Conservation (phyloP, 1,284 basidiomycete species). For the Ganoderma lingzhi region DNA sequence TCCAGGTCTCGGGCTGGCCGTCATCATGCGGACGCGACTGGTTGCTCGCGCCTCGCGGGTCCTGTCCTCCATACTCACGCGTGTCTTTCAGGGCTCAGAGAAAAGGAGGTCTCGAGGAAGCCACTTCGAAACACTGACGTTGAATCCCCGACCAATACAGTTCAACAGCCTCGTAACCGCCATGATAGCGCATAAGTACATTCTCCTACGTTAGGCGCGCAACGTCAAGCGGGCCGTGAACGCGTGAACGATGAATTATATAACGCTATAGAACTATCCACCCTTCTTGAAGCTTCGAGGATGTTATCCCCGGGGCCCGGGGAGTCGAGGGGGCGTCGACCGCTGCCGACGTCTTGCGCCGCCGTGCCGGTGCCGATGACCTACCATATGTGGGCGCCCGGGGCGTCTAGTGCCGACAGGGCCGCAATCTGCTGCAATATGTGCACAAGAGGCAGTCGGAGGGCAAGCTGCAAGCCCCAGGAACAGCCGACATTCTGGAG, state of each 20-base stretch:
- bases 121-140: neutral
- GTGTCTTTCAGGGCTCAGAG: neutral
- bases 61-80: neutral
- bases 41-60: neutral
- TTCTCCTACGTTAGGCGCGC: neutral
- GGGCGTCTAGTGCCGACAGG: neutral
- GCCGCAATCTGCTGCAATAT: conserved; percentile 13
- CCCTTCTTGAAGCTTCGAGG: neutral
- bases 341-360: neutral
- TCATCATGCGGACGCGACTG: neutral
- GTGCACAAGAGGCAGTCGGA: conserved; percentile 21
- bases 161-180: neutral
- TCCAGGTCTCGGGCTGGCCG: neutral
- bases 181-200: neutral
- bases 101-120: neutral
- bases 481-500: conserved; percentile 12
- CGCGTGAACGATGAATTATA: neutral
- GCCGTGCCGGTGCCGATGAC: neutral
- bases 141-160: neutral
- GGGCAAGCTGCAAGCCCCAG: conserved; percentile 14
- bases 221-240: neutral
- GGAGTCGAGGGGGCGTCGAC: neutral
- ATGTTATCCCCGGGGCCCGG: neutral
- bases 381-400: neutral
- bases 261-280: neutral